A percentile compares a stretch with the other conserved stretches of the same genome.
These are phyloP conservation scores for Bondarzewia mesenterica DNA, from an alignment of 1,284 basidiomycete species.

Conservation along the genomic window DNA sequence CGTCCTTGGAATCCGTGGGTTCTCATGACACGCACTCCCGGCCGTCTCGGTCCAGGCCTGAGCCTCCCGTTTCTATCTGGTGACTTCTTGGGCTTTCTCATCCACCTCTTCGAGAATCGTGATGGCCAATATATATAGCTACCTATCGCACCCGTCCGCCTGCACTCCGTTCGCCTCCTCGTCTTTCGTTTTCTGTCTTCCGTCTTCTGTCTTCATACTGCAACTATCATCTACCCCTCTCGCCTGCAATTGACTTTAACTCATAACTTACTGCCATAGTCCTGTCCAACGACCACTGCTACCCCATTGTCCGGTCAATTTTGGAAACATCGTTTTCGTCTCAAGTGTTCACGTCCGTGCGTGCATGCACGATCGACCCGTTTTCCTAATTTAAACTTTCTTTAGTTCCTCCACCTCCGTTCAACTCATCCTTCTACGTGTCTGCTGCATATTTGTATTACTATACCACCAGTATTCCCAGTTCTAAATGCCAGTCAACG, in stretches of 20 bases:
- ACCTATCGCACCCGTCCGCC: not conserved
- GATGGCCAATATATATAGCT: not conserved
- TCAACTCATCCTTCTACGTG: not conserved
- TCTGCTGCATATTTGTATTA: not conserved
- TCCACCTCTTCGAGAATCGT: not conserved
- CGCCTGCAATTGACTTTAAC: not conserved
- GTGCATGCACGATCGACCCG: not conserved
- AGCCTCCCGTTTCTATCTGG: not conserved
- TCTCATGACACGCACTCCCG: constrained; percentile 14
- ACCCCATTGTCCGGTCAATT: not conserved
- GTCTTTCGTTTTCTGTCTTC: not conserved
- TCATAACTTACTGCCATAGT: not conserved
- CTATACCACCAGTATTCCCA: not conserved
- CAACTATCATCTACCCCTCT: not conserved
- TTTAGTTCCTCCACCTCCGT: not conserved
- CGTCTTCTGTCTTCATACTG: not conserved
- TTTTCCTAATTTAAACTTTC: not conserved
- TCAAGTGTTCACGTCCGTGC: no score
- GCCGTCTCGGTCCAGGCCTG: not conserved
- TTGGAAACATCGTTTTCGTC: not conserved
- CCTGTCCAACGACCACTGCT: not conserved
- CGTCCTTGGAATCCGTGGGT: constrained; percentile 79
- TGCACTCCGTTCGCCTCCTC: not conserved
- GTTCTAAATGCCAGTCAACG: not conserved
- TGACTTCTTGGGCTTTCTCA: not conserved